Percentiles rank a stretch among this genome's conserved stretches.
Conservation (phyloP, 1,284 basidiomycete species). For the Kalmanozyma brasiliensis region DNA sequence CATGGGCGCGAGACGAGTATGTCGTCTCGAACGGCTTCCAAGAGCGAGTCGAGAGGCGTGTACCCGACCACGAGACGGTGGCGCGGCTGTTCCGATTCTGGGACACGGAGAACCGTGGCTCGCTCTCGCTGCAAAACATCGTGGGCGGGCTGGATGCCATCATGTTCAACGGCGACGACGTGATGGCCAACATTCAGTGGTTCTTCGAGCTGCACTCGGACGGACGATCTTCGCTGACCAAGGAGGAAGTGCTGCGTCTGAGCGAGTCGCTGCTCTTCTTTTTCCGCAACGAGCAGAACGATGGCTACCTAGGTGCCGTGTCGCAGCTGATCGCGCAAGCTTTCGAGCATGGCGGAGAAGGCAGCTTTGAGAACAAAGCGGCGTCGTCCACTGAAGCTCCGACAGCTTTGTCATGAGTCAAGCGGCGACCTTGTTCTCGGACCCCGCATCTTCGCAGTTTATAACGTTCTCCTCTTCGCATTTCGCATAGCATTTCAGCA, state of each 20-base stretch:
- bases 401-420: conserved; percentile 8
- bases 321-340: conserved; percentile 62
- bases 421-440: no score
- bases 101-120: conserved; percentile 62
- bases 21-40: conserved; percentile 74
- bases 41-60: conserved; percentile 63
- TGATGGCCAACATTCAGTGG: conserved; percentile 99
- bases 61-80: conserved; percentile 62
- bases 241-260: conserved; percentile 89
- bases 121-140: conserved; percentile 74
- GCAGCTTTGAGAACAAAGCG: conserved; percentile 44
- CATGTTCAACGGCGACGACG: conserved; percentile 78
- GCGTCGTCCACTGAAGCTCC: conserved; percentile 1
- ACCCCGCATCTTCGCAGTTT: background rate
- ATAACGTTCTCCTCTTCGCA: background rate
- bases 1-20: conserved; percentile 95
- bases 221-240: conserved; percentile 91
- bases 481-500: conserved; percentile 18
- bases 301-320: conserved; percentile 82
- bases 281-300: conserved; percentile 96
- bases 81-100: conserved; percentile 59
- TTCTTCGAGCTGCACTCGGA: conserved; percentile 92
- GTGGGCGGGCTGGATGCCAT: conserved; percentile 88
- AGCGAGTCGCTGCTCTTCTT: conserved; percentile 87
- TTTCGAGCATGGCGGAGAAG: conserved; percentile 57